Evolutionary conservation across 2,329 filamentous ascomycete species (phyloP).

Genomic region (Alternaria sp.): DNA sequence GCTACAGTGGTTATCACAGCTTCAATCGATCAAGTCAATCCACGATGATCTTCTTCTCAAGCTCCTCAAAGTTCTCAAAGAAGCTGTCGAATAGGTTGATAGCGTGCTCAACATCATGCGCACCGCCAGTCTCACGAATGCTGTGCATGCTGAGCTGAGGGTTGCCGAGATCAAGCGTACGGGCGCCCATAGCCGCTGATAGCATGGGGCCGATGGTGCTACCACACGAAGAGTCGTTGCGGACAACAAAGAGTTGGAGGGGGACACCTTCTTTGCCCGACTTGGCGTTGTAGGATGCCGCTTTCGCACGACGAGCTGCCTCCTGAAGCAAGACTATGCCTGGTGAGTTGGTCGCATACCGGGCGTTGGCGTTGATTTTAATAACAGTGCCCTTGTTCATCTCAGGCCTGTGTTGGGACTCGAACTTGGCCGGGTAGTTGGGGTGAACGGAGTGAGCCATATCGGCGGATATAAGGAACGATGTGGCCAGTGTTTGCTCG

Average conservation of each 20-base stretch:
- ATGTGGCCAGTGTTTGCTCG: conserved; percentile 89
- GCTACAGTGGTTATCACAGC: conserved; percentile 22
- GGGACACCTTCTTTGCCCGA: conserved; percentile 73
- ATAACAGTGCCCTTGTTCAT: conserved; percentile 98
- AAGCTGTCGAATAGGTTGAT: conserved; percentile 88
- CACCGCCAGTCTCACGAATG: conserved; percentile 90
- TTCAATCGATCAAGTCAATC: conserved; percentile 64
- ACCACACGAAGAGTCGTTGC: conserved; percentile 93
- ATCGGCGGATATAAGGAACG: conserved; percentile 93
- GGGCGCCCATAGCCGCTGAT: conserved; percentile 81
- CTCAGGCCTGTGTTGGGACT: conserved; percentile 85
- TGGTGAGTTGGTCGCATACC: conserved; percentile 95
- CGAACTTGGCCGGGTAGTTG: conserved; percentile 93
- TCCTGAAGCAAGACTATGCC: conserved; percentile 94
- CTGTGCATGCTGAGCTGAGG: conserved; percentile 97
- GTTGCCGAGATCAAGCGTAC: conserved; percentile 92
- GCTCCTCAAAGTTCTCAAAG: conserved; percentile 80
- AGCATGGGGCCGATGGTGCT: conserved; percentile 99
- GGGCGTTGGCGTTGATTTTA: conserved; percentile 97
- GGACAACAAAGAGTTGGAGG: conserved; percentile 92
- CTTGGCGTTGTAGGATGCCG: conserved; percentile 53
- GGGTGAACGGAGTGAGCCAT: conserved; percentile 98
- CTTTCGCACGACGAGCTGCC: conserved; percentile 70
- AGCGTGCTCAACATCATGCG: conserved; percentile 85
- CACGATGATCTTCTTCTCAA: conserved; percentile 84